Base-by-base conservation (phyloP, 225 moss, liverwort and hornwort species). In the Pseudoscleropodium purum region DNA sequence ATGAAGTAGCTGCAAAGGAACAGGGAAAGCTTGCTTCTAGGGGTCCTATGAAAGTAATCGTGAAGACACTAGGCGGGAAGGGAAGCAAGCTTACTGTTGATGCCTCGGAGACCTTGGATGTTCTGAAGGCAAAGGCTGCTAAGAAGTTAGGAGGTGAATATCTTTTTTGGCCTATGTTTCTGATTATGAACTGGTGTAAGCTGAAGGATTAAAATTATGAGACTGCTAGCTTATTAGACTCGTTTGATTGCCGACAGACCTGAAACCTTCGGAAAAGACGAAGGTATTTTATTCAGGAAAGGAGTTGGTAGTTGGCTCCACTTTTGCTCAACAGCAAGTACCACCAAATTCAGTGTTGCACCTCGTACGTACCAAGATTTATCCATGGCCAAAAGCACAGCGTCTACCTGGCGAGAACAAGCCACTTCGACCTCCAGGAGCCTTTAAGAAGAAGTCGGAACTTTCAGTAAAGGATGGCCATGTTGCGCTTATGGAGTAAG, bases 1-100 rank as follows among this genome's bases (percentile, higher is more conserved):
- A 99, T 85, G 99, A 99, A 91, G 99, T 99, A 86, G 99, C 99
- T 91, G 99, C 99, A 59, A 99, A 99, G 94, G 99, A 99, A 90
- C 99, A 99, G 90, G 99, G 99, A 63, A 96, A 96, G 90, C 97
- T 97, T 87, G 97, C 99, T 87, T 94, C 95, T 52, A 94, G 91
- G 90, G 99, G 99, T 43, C 91, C 96, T 60, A 97, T 99, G 97
- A 97, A 97, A 92, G 95, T 99, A 77, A 99, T 99, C 36, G 91
- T 97, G 95, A 99, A 99, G 94, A 97, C 99, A 31, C 88, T 99
- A 62, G 99, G 99, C 45, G 99, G 97, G 87, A 99, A 99, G 91
- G 99, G 99, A 85, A 97, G 95, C 92, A 99, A 96, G 88, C 96
- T 97, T 67, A 94, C 95, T 84, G 93, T 99, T 78, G 99, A 99